Percentiles rank a stretch among this genome's conserved stretches.
Evolutionary conservation across 2,329 filamentous ascomycete species (phyloP).

Genomic region (Cordyceps cateniannulata): DNA sequence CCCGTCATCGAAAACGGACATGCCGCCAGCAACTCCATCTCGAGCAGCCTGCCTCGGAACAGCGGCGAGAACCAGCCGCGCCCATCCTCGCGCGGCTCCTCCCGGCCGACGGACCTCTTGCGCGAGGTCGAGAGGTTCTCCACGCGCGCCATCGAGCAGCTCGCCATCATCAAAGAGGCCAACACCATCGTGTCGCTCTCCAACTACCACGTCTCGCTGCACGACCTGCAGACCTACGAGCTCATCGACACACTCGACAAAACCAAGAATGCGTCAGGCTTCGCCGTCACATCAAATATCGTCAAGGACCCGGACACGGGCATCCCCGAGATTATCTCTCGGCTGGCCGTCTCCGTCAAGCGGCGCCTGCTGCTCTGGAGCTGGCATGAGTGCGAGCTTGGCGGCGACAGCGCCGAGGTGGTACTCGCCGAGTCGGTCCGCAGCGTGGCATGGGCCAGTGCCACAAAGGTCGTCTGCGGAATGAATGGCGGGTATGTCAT

Average conservation of each 20-base stretch:
- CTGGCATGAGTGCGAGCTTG: slow-evolving; percentile 92
- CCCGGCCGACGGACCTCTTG: slow-evolving; percentile 70
- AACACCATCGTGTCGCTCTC: slow-evolving; percentile 86
- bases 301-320: slow-evolving; percentile 81
- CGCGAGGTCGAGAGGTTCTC: slow-evolving; percentile 95
- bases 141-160: slow-evolving; percentile 80
- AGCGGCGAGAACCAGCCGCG: slow-evolving; percentile 18
- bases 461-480: slow-evolving; percentile 79
- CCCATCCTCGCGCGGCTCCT: slow-evolving; percentile 24
- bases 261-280: slow-evolving; percentile 82
- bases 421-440: slow-evolving; percentile 77
- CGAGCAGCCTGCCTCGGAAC: slow-evolving; percentile 23
- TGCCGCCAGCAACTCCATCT: slow-evolving; percentile 14
- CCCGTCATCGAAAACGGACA: slow-evolving; percentile 26
- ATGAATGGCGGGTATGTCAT: slow-evolving; percentile 89
- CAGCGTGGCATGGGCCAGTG: slow-evolving; percentile 84
- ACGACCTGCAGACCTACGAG: slow-evolving; percentile 81
- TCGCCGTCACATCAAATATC: slow-evolving; percentile 93
- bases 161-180: slow-evolving; percentile 92
- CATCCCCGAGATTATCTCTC: slow-evolving; percentile 87
- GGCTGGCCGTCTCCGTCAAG: slow-evolving; percentile 89
- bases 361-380: slow-evolving; percentile 84
- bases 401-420: slow-evolving; percentile 67
- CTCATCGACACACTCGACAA: slow-evolving; percentile 71
- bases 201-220: slow-evolving; percentile 80